Percentiles rank a stretch among this genome's conserved stretches.
Evolutionary conservation across 306 rosid genomes (phyloP).

Genomic region (Ziziphus jujuba): DNA sequence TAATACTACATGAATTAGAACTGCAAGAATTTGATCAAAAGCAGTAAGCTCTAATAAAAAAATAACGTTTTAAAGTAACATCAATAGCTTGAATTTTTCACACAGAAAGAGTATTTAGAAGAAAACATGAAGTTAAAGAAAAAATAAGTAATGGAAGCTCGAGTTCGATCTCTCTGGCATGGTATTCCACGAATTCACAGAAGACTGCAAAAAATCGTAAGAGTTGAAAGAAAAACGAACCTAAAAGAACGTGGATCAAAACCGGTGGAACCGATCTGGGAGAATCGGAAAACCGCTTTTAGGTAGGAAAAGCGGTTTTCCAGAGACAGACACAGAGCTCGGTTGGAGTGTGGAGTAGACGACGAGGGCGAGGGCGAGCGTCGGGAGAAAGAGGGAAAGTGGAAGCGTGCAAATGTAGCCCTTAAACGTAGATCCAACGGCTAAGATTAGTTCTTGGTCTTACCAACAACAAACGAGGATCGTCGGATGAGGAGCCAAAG

Average conservation of each 20-base stretch:
- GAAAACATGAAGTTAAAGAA: not conserved
- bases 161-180: slow-evolving; percentile 9
- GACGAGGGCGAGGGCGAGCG: not conserved
- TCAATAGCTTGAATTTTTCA: too few relatives aligned
- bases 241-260: slow-evolving; percentile 14
- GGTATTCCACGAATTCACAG: not conserved
- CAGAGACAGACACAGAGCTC: not conserved
- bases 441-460: slow-evolving; percentile 8
- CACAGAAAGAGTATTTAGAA: not conserved
- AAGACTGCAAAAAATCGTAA: not conserved
- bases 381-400: not conserved
- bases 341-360: not conserved
- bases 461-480: not conserved
- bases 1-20: not conserved
- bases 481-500: slow-evolving; percentile 9
- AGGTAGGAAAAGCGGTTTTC: slow-evolving; percentile 13
- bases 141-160: not conserved
- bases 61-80: too few relatives aligned
- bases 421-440: slow-evolving; percentile 21
- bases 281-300: slow-evolving; percentile 23
- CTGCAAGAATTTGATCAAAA: not conserved
- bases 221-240: slow-evolving; percentile 15
- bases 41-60: not conserved
- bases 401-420: slow-evolving; percentile 6
- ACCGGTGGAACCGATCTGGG: slow-evolving; percentile 18